These are phyloP conservation scores for Tuber aestivum DNA, from an alignment of 495 filamentous ascomycete species.

Conservation along the genomic window DNA sequence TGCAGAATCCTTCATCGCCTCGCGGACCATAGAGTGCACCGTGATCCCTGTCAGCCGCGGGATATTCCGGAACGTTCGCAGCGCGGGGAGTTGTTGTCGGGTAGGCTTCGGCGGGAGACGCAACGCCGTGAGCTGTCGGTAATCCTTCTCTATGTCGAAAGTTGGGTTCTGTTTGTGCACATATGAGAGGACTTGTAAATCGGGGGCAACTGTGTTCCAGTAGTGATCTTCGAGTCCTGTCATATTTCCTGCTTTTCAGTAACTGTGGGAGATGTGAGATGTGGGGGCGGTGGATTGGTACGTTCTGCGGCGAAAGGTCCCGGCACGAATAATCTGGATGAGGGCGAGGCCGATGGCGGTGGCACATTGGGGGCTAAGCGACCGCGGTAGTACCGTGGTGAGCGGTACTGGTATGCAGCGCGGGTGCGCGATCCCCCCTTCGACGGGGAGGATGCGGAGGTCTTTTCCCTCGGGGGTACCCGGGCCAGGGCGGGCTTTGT, in stretches of 20 bases:
- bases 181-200: slow-evolving; percentile 85
- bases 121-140: slow-evolving; percentile 72
- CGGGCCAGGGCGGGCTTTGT: slow-evolving; percentile 17
- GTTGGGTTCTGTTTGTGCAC: slow-evolving; percentile 70
- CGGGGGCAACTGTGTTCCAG: slow-evolving; percentile 75
- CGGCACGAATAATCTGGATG: slow-evolving; percentile 81
- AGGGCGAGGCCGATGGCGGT: slow-evolving; percentile 72
- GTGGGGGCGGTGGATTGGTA: background rate
- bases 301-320: slow-evolving; percentile 88
- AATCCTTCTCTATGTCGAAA: slow-evolving; percentile 50
- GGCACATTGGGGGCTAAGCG: slow-evolving; percentile 87
- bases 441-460: slow-evolving; percentile 32
- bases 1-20: slow-evolving; percentile 58
- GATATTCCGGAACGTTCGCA: slow-evolving; percentile 78
- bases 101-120: slow-evolving; percentile 78
- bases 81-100: slow-evolving; percentile 60
- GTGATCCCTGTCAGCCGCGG: slow-evolving; percentile 75
- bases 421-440: slow-evolving; percentile 22
- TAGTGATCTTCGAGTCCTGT: slow-evolving; percentile 72
- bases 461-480: slow-evolving; percentile 9
- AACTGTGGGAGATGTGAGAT: background rate
- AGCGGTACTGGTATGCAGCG: slow-evolving; percentile 68
- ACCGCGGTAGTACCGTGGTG: slow-evolving; percentile 89
- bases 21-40: slow-evolving; percentile 64
- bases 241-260: background rate